A percentile compares a stretch with the other conserved stretches of the same genome.
phyloP scores from a whole-genome alignment of 352 stramenopile species.

The Phytopythium helicoides region DNA sequence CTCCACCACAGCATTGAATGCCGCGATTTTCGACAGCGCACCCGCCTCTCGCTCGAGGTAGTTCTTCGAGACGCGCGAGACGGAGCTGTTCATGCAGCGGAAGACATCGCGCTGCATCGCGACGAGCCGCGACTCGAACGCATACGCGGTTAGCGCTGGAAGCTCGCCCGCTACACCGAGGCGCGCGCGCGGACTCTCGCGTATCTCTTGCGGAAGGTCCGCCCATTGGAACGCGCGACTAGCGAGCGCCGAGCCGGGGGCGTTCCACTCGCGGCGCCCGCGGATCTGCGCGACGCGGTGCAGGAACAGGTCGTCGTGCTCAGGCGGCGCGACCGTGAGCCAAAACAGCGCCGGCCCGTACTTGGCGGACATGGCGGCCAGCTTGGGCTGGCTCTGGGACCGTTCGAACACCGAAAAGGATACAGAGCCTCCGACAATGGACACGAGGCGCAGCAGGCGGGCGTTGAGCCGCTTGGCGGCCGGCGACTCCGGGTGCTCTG shows the following conservation, averaged over 20 bases:
- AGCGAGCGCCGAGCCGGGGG: background rate
- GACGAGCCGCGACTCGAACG: too few relatives aligned
- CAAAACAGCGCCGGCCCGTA: conserved; percentile 19
- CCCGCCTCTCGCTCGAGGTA: conserved; percentile 5
- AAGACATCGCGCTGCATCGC: too few relatives aligned
- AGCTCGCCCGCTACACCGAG: conserved; percentile 8
- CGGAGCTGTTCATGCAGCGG: background rate
- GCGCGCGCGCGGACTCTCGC: background rate
- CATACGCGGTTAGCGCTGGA: conserved; percentile 7
- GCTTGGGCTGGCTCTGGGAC: conserved; percentile 11
- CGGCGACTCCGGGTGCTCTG: too few relatives aligned
- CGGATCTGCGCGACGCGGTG: conserved; percentile 9
- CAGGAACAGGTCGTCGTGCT: conserved; percentile 19
- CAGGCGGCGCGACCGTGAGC: conserved; percentile 16
- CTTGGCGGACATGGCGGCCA: conserved; percentile 13
- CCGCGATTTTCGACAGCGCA: conserved; percentile 10
- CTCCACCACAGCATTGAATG: conserved; percentile 11
- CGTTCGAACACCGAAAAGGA: conserved; percentile 28
- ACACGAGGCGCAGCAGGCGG: conserved; percentile 11
- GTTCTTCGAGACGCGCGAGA: conserved; percentile 3
- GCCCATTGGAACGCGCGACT: too few relatives aligned
- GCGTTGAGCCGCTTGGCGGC: conserved; percentile 12
- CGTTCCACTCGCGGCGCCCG: background rate
- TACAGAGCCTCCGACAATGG: conserved; percentile 14
- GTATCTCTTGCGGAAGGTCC: background rate